These are phyloP conservation scores for Paramyrothecium roridum DNA, from an alignment of 2,329 filamentous ascomycete genomes.

Conservation along the genomic window DNA sequence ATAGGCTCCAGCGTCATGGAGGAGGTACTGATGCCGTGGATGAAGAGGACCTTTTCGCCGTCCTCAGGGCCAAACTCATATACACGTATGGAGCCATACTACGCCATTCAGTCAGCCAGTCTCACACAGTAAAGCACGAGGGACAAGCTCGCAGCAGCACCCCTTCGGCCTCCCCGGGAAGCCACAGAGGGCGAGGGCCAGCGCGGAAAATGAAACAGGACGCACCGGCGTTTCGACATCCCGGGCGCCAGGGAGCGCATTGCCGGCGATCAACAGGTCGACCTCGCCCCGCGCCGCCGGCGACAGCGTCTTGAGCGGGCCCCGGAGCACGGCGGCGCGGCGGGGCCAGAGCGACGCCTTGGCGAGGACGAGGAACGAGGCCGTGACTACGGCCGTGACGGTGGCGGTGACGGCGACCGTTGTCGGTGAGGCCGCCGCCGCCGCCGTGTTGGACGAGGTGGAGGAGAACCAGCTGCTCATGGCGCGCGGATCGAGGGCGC, in stretches of 20 bases:
- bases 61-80: conserved; percentile 79
- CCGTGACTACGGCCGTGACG: conserved; percentile 38
- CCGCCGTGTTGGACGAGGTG: too few species aligned
- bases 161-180: background rate
- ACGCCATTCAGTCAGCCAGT: conserved; percentile 3
- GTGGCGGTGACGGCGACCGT: conserved; percentile 33
- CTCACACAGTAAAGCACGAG: background rate
- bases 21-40: conserved; percentile 83
- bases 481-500: background rate
- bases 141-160: background rate
- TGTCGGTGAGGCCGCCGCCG: conserved; percentile 10
- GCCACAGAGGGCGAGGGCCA: too few species aligned
- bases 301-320: conserved; percentile 36
- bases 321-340: conserved; percentile 35
- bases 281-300: conserved; percentile 31
- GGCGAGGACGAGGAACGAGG: conserved; percentile 32
- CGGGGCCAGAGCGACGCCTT: conserved; percentile 36
- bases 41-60: conserved; percentile 71
- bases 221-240: conserved; percentile 66
- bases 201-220: conserved; percentile 4
- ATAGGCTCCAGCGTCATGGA: conserved; percentile 69
- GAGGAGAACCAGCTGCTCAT: conserved; percentile 26
- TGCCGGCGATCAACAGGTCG: conserved; percentile 56
- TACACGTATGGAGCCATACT: conserved; percentile 71
- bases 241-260: conserved; percentile 68